Evolutionary conservation across 306 rosid genomes (phyloP).

Genomic region (Gastrolobium villosum): DNA sequence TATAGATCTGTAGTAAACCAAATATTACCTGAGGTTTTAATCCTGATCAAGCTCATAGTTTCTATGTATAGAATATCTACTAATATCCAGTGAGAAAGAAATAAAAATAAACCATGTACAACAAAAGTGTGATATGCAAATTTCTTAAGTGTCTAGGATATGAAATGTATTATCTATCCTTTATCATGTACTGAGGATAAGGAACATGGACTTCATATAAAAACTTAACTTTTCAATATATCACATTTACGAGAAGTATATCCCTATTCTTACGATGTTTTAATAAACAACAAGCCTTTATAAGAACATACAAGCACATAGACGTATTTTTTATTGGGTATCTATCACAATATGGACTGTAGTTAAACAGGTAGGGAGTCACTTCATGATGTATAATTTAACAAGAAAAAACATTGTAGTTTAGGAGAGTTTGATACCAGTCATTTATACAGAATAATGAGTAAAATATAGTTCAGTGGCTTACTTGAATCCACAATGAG

Average conservation of each 20-base stretch:
- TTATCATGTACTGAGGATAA: constrained; percentile 6
- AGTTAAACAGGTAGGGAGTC: constrained; percentile 23
- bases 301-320: constrained; percentile 13
- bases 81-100: constrained; percentile 13
- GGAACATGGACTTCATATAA: not conserved
- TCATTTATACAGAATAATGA: not conserved
- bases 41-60: constrained; percentile 26
- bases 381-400: constrained; percentile 18
- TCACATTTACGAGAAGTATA: not conserved
- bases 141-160: constrained; percentile 36
- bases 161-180: constrained; percentile 23
- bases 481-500: constrained; percentile 94
- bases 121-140: not conserved
- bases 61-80: not conserved
- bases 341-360: constrained; percentile 26
- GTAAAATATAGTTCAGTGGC: constrained; percentile 39
- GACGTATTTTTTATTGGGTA: constrained; percentile 6
- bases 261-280: not conserved
- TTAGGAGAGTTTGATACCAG: constrained; percentile 3
- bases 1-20: constrained; percentile 24
- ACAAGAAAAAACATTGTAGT: constrained; percentile 36
- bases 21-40: constrained; percentile 11
- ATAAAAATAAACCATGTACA: constrained; percentile 11
- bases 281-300: constrained; percentile 3
- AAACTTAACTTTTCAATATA: constrained; percentile 14